Base-by-base conservation (phyloP, 805 yeast species). In the Suhomyces emberorum region DNA sequence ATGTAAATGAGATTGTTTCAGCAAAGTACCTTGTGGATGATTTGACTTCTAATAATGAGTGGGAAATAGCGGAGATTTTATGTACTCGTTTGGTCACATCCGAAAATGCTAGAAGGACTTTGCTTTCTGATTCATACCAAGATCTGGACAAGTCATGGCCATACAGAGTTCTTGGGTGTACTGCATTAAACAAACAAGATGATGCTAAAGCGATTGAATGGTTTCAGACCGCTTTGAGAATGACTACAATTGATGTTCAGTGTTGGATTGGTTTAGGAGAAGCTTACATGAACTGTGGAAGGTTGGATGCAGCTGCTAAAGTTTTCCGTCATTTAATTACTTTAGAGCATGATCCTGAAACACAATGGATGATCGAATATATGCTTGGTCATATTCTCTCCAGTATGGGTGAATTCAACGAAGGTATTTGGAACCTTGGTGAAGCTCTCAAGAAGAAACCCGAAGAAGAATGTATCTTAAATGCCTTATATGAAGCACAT, bases 201-300 rank as follows among this genome's bases (percentile, higher is more conserved):
- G 86, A 79, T 44, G 78, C 77, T 1, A 79, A 79, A 37, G 95
- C 98, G 0, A 83, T 91, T 31, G 91, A 85, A 57, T 80, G 85
- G 76, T 88, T 87, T 54, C 98, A 93, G 59, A 75, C 80, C 18
- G 88, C 96, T 1, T 66, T 93, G 32, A 72, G 97, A 43, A 64
- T 83, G 44, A 66, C 79, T 28, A 65, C 83, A 0, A 44, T 52
- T 35, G 97, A 93, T 58, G 55, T 76, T 1, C 82, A 85, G 45
- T 82, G 95, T 2, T 91, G 98, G 97, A 69, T 84, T 19, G 96
- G 96, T 1, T 65, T 93, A n/a, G 98, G 98, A n/a, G 98, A 93
- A 56, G 91, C 96, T 0, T 93, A 93, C 57, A 68, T 74, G 37
- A 76, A 79, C 17, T 78, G 93, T 57, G 98, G 98, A 2, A 72